Conservation (phyloP, 805 yeast species). For the Osmozyma mogii region DNA sequence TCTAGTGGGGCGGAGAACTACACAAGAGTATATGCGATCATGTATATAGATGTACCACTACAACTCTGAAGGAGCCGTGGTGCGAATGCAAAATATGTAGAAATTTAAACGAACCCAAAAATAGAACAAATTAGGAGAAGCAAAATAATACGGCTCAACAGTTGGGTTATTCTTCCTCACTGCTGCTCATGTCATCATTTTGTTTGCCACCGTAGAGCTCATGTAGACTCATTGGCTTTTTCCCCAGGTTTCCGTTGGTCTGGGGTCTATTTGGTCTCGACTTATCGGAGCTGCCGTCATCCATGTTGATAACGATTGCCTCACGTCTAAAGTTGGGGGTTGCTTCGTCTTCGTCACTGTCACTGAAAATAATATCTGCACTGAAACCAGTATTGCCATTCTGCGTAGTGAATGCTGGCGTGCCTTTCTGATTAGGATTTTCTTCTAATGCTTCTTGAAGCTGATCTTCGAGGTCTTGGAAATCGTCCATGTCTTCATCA, state of each 20-base stretch:
- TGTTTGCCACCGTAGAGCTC: conserved; percentile 25
- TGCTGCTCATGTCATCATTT: conserved; percentile 21
- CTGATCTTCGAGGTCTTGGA: conserved; percentile 36
- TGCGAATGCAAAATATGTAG: too few relatives aligned
- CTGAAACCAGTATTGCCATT: conserved; percentile 5
- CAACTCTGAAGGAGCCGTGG: too few relatives aligned
- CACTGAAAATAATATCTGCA: conserved; percentile 5
- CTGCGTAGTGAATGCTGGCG: conserved; percentile 1
- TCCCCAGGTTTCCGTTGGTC: conserved; percentile 2
- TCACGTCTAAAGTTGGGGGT: conserved; percentile 16
- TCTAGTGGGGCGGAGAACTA: neutral
- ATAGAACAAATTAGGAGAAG: too few relatives aligned
- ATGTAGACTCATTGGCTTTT: conserved; percentile 33
- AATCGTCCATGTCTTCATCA: conserved; percentile 22
- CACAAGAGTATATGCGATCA: neutral
- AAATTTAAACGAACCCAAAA: too few relatives aligned
- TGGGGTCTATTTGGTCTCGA: conserved; percentile 1
- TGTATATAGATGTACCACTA: too few relatives aligned
- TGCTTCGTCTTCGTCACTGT: conserved; percentile 22
- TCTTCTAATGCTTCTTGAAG: conserved; percentile 33
- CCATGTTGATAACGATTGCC: conserved; percentile 19
- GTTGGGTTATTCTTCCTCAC: conserved; percentile 22
- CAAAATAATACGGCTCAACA: neutral
- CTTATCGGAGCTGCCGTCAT: conserved; percentile 12
- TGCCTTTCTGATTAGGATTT: conserved; percentile 9